Percentiles rank a stretch among this genome's conserved stretches.
Evolutionary conservation across 1,284 basidiomycete genomes (phyloP).

Genomic region (Gastroboletus turbinatus): DNA sequence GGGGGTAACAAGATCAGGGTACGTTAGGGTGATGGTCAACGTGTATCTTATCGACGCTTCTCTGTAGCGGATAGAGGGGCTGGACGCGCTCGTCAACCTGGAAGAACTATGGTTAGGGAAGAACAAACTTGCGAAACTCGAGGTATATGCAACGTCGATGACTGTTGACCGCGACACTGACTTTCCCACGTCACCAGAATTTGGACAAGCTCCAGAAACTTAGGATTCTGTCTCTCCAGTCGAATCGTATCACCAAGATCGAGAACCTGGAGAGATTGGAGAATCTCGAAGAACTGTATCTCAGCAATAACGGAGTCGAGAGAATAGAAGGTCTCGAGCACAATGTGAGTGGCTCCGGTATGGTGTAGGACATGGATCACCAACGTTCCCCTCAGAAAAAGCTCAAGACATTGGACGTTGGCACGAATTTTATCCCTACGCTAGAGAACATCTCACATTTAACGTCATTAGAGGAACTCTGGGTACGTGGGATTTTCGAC

Average conservation of each 20-base stretch:
- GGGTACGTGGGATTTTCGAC: constrained; percentile 58
- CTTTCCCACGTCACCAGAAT: constrained; percentile 39
- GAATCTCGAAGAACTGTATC: constrained; percentile 87
- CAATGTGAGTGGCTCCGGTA: constrained; percentile 54
- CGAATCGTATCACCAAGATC: constrained; percentile 89
- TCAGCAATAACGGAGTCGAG: constrained; percentile 91
- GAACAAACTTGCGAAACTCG: constrained; percentile 90
- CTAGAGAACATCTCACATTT: constrained; percentile 86
- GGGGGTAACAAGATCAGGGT: constrained; percentile 92
- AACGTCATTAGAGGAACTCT: constrained; percentile 81
- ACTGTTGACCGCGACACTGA: background rate
- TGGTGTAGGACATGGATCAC: background rate
- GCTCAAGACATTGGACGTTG: constrained; percentile 86
- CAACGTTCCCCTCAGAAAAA: constrained; percentile 49
- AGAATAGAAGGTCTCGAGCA: constrained; percentile 84
- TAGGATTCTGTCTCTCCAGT: constrained; percentile 86
- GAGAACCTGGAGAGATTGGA: constrained; percentile 75
- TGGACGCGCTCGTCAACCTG: constrained; percentile 80
- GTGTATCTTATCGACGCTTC: background rate
- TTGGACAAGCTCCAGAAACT: constrained; percentile 69
- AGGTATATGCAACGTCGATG: constrained; percentile 42
- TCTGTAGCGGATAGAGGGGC: constrained; percentile 80
- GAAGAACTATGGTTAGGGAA: constrained; percentile 97
- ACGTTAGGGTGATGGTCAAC: constrained; percentile 13
- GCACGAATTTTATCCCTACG: constrained; percentile 78